Evolutionary conservation across 805 yeast species (phyloP), one percentile per base, ranked within the genome.

Genomic region (Candida bentonensis): DNA sequence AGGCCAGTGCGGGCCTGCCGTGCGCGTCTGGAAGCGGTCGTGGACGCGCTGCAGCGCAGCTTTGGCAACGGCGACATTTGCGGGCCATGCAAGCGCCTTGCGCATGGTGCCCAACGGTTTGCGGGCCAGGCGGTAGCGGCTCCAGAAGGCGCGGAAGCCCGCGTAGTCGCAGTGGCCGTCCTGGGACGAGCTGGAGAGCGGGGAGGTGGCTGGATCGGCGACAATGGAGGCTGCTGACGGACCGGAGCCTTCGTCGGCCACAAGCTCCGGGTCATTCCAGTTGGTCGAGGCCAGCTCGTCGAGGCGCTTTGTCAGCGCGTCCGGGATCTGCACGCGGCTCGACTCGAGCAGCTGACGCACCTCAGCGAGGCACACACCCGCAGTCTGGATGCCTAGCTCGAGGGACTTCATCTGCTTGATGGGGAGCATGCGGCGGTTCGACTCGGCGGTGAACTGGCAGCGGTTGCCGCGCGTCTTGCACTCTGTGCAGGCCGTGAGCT

Each of bases 391-490:
- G 25, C 43, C 39, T 9, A 43, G 39, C 27, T 51, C 54, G 33
- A 51, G 43, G 22, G 49, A 51, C 23, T 48, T 39, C 23, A 51
- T 49, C 42, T 50, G 53, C 22, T 45, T 42, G 23, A 49, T 46
- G 21, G 59, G 51, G 44, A 54, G 48, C 51, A 54, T 51, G 15
- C 59, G 45, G 3, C 56, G 50, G 41, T 53, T 46, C n/a, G 51
- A 44, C 39, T 55, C 57, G 41, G 57, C 55, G 25, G 58, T 52
- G 49, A 56, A 56, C 44, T 49, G 57, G 52, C 60, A 56, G 40
- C 52, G 54, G 44, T 54, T 50, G 42, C 50, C 52, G 21, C 60
- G 49, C 3, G 56, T 46, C 7, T 49, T 46, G 46, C 60, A 56
- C 42, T 56, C 60, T 3, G 60, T 51, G 47, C 60, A 56, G 7